A percentile compares a stretch with the other conserved stretches of the same genome.
Evolutionary conservation across 305 asterid species (phyloP).

Genomic region (Ruellia speciosa): DNA sequence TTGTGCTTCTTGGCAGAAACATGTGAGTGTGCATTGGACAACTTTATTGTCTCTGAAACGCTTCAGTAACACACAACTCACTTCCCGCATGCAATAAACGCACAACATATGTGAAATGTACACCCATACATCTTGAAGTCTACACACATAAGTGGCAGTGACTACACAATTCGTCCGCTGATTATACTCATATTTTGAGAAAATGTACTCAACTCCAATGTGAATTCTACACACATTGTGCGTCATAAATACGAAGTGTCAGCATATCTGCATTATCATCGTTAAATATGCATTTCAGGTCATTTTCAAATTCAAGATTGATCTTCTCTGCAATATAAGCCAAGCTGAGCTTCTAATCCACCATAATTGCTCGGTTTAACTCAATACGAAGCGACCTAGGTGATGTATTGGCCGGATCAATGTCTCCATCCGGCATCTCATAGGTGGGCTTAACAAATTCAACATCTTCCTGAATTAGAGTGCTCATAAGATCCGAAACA

Average conservation of each 20-base stretch:
- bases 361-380: constrained; percentile 98
- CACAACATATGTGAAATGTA: too few species aligned
- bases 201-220: too few species aligned
- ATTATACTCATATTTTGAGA: too few species aligned
- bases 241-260: constrained; percentile 88
- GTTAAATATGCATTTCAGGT: constrained; percentile 79
- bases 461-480: constrained; percentile 82
- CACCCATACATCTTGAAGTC: too few species aligned
- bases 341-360: constrained; percentile 97
- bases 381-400: constrained; percentile 98
- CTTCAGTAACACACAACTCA: too few species aligned
- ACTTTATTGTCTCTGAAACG: too few species aligned
- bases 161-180: too few species aligned
- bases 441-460: constrained; percentile 89
- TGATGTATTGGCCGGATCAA: constrained; percentile 87
- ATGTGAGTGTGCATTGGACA: too few species aligned
- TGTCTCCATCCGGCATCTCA: constrained; percentile 98
- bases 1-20: too few species aligned
- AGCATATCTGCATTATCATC: constrained; percentile 96
- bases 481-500: constrained; percentile 92
- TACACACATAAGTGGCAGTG: too few species aligned
- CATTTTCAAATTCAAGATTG: constrained; percentile 79
- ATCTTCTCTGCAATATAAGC: constrained; percentile 96
- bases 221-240: too few species aligned
- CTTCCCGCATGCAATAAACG: too few species aligned